Evolutionary conservation across 768 basidiomycete genomes (phyloP), one percentile per base, ranked within the genome.

Genomic region (Boletus vermiculosoides): DNA sequence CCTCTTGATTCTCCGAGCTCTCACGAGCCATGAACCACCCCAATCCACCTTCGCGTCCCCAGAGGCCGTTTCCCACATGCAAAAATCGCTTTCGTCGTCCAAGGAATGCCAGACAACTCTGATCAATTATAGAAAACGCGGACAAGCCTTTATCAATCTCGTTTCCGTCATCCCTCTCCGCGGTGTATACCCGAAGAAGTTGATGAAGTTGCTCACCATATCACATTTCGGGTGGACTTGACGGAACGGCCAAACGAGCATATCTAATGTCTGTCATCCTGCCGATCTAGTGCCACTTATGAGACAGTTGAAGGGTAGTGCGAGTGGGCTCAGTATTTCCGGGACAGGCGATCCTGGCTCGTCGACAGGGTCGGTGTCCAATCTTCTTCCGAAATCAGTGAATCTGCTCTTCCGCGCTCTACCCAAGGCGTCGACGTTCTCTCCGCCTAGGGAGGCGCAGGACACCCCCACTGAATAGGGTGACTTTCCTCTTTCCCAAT

Each of bases 151-250:
- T 73, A 84, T 91, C 73, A 99, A 98, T 68, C 84, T 96, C 55
- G 86, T 98, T 60, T 90, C 90, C 23, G 82, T 98, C 65, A 90
- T 98, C 37, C 96, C 97, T 18, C 81, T 98, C 56, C 69, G 78
- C 0, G 92, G 88, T 9, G 90, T 66, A 62, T 31, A 40, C 73
- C 60, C 60, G 79, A 83, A 42, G 87, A 85, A 61, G 79, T 79
- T 37, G 83, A 85, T 52, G 88, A 95, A 45, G 80, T 91, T 40
- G 85, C 84, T 9, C 96, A 89, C 69, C 88, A 92, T 65, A 87
- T 99, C 50, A 97, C 96, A 1, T 98, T 99, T 78, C 94, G 98
- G 73, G 90, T 97, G 54, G 93, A 98, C 72, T 77, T 99, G 48
- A 85, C 86, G 18, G 85, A 88, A 65, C 93, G 95, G 74, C 94